Percentiles rank a stretch among this genome's conserved stretches.
These are phyloP conservation scores for Fraxinus xanthoxyloides DNA, from an alignment of 305 asterid genomes.

Conservation along the genomic window DNA sequence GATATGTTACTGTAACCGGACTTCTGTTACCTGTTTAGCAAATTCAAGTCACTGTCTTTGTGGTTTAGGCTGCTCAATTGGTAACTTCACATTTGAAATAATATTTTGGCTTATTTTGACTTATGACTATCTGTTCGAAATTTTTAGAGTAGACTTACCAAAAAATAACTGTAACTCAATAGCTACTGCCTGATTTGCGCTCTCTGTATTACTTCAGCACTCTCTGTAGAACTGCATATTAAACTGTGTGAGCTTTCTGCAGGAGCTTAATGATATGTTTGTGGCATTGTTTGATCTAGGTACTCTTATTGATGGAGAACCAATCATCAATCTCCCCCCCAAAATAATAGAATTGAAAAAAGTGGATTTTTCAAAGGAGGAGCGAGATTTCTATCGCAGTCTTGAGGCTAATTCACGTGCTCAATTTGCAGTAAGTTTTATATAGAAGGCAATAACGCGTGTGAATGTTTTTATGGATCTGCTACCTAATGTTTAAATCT, in stretches of 20 bases:
- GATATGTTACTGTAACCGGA: background rate
- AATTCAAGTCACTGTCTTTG: background rate
- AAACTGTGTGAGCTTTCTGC: conserved; percentile 17
- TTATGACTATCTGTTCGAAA: background rate
- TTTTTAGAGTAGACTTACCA: background rate
- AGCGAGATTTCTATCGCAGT: conserved; percentile 76
- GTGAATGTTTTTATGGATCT: conserved; percentile 18
- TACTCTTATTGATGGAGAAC: conserved; percentile 86
- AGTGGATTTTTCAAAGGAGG: conserved; percentile 83
- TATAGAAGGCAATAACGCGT: conserved; percentile 14
- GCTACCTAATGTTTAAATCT: conserved; percentile 19
- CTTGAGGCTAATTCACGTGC: conserved; percentile 95
- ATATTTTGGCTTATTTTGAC: background rate
- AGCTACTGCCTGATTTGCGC: conserved; percentile 2
- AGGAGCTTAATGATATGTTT: conserved; percentile 22
- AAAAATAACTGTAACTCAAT: background rate
- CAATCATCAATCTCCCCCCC: conserved; percentile 82
- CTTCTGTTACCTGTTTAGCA: background rate
- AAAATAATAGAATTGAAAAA: conserved; percentile 70
- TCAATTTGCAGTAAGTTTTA: conserved; percentile 83
- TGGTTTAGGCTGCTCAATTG: background rate
- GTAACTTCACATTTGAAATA: background rate
- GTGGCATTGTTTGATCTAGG: conserved; percentile 43
- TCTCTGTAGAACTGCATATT: conserved; percentile 10
- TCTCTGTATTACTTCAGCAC: conserved; percentile 17